Evolutionary conservation across 768 basidiomycete genomes (phyloP), one percentile per base, ranked within the genome.

Genomic region (Suillus subalutaceus): DNA sequence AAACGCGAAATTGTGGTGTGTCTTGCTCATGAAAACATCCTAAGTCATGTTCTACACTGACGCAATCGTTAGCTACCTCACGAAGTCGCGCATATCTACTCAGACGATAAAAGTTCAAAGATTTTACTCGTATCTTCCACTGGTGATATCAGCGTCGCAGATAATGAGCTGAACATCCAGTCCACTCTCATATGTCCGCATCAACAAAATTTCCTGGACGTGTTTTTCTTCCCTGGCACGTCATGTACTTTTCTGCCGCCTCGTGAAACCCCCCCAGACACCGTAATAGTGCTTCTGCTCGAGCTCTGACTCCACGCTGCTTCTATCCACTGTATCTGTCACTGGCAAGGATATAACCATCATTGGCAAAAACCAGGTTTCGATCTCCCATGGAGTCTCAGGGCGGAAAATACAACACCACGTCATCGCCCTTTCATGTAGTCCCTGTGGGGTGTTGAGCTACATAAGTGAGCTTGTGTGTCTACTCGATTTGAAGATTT

Each of bases 1-100:
- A 84, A 81, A 75, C 83, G 73, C 62, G 73, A 74, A 38, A 72
- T 78, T 44, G 72, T 83, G 68, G 86, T 89, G 72, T 65, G 88
- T 81, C 50, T 43, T 40, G 46, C 40, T 57, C 40, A 60, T 60
- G 40, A 43, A 30, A 26, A 60, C 26, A 60, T 20, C 13, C 26
- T 2, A 41, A 30, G 65, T 69, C 48, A n/a, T 32, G 41, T 43
- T 56, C 30, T 53, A 43, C 44, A 50, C 65, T 63, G 68, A 63
- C 55, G 69, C 65, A 53, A 62, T 32, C 67, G 66, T 35, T 72
- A 89, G 88, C 72, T 83, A n/a, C 75, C 82, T 26, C 78, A 84
- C 48, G 64, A 71, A 38, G 78, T 85, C 38, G 73, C 78, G 23
- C 82, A 70, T 63, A 76, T 85, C 55, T 76, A 75, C 67, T 74